Evolutionary conservation across 768 basidiomycete species (phyloP).

Genomic region (Tylopilus felleus): DNA sequence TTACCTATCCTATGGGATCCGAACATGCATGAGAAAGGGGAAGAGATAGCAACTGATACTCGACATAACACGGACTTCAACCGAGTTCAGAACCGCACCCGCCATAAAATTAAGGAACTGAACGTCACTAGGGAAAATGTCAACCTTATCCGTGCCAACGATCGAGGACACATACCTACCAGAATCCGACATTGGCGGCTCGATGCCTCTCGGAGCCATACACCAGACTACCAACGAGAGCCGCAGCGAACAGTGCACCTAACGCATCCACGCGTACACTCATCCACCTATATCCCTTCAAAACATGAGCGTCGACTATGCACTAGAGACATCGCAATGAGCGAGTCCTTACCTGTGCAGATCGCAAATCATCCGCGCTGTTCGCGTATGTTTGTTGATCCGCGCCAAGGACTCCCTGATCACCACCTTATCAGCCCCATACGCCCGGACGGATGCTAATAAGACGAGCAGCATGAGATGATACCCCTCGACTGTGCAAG

Average conservation of each 20-base stretch:
- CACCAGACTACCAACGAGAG: not conserved
- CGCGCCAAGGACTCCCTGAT: not conserved
- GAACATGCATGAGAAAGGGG: too few relatives aligned
- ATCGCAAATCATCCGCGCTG: not conserved
- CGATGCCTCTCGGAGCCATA: conserved; percentile 4
- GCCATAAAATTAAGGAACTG: conserved; percentile 51
- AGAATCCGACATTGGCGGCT: conserved; percentile 34
- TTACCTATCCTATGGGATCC: not conserved
- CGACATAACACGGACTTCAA: conserved; percentile 42
- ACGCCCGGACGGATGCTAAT: not conserved
- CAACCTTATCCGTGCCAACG: not conserved
- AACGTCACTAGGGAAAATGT: conserved; percentile 42
- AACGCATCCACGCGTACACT: not conserved
- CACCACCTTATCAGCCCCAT: not conserved
- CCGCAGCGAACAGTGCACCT: not conserved
- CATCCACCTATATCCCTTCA: not conserved
- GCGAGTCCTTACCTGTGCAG: not conserved
- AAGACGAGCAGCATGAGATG: not conserved
- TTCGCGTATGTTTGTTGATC: not conserved
- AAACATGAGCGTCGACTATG: not conserved
- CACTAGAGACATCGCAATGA: not conserved
- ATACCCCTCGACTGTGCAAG: not conserved
- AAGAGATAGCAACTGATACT: too few relatives aligned
- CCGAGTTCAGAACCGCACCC: conserved; percentile 42
- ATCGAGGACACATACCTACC: conserved; percentile 20